A percentile compares a stretch with the other conserved stretches of the same genome.
phyloP scores from a whole-genome alignment of 176 grass and related monocot genomes.

The Bothriochloa decipiens region DNA sequence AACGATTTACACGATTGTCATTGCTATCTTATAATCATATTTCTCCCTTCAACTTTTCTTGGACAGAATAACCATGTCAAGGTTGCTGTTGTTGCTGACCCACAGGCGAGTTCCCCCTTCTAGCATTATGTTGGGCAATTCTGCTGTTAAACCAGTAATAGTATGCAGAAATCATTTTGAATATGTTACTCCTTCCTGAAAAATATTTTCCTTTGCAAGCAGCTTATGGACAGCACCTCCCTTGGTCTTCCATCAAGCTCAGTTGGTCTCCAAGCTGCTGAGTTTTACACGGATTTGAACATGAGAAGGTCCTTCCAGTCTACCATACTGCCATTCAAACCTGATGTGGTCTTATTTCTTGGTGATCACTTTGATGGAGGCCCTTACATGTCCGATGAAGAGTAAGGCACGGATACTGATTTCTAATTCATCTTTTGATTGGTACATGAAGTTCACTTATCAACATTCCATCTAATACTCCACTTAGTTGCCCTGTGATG shows the following conservation, averaged over 20 bases:
- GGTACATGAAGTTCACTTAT: constrained; percentile 11
- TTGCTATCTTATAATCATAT: constrained; percentile 11
- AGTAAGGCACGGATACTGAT: constrained; percentile 83
- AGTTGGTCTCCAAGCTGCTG: constrained; percentile 63
- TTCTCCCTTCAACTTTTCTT: constrained; percentile 31
- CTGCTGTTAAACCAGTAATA: background rate
- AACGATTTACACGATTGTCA: background rate
- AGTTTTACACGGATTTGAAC: constrained; percentile 95
- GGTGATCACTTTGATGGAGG: constrained; percentile 92
- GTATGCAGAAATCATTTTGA: background rate
- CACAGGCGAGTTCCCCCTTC: constrained; percentile 61
- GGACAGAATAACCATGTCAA: constrained; percentile 65
- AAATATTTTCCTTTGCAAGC: constrained; percentile 31
- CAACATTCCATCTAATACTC: background rate
- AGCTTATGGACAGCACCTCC: constrained; percentile 97
- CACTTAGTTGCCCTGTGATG: background rate
- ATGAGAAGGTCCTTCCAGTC: constrained; percentile 94
- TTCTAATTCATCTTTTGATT: constrained; percentile 49
- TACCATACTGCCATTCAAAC: constrained; percentile 73
- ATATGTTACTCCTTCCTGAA: constrained; percentile 27
- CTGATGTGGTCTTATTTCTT: constrained; percentile 80
- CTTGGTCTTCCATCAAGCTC: constrained; percentile 66
- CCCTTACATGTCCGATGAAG: constrained; percentile 79
- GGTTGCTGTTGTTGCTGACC: constrained; percentile 86
- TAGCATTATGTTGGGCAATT: background rate